A percentile compares a stretch with the other conserved stretches of the same genome.
phyloP scores from a whole-genome alignment of 129 eudicot species.

The Centrapalus pauciflorus region DNA sequence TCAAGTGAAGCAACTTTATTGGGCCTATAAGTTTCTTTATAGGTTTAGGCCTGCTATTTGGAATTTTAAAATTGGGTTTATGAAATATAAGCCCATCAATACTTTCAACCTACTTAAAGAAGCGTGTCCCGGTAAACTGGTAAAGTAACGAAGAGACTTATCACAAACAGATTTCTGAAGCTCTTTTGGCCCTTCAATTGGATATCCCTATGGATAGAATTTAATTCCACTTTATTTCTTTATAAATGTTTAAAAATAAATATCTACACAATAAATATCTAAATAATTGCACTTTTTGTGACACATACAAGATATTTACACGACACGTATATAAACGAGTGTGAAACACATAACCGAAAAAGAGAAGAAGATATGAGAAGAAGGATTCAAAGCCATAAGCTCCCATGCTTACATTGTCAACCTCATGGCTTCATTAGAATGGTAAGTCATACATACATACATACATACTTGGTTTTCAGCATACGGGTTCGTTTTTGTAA shows the following conservation, averaged over 20 bases:
- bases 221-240: not conserved
- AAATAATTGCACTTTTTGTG: conserved; percentile 6
- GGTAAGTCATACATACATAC: not conserved
- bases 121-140: not conserved
- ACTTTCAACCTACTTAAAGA: not conserved
- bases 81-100: not conserved
- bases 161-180: conserved; percentile 19
- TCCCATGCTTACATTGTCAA: conserved; percentile 35
- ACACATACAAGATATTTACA: conserved; percentile 17
- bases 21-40: not conserved
- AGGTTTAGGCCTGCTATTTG: not conserved
- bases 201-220: conserved; percentile 40
- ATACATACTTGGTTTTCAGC: no score
- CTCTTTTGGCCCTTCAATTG: conserved; percentile 37
- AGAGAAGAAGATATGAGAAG: conserved; percentile 28
- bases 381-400: conserved; percentile 26
- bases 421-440: conserved; percentile 34
- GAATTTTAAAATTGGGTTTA: not conserved
- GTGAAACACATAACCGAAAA: not conserved
- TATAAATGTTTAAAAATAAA: not conserved
- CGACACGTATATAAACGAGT: conserved; percentile 13
- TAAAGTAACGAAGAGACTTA: not conserved
- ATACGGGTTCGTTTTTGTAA: no score
- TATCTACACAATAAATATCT: conserved; percentile 31
- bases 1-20: no score